Conservation (phyloP, 139 green algal genomes). For the Tetraselmis chui region DNA sequence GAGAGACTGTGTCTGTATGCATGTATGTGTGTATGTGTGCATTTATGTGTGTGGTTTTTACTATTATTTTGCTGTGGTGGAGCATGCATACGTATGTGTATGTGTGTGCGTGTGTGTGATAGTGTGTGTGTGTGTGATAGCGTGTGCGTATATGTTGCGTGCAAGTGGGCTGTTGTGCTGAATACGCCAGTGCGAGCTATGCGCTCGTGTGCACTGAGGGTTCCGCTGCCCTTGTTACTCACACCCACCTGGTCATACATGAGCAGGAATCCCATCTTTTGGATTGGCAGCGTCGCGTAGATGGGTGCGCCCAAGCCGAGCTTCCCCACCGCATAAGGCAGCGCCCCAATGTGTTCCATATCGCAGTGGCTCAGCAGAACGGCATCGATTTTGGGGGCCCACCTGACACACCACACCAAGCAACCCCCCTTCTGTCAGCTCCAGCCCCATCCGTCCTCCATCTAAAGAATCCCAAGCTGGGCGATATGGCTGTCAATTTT, state of each 20-base stretch:
- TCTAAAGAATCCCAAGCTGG: too few species aligned
- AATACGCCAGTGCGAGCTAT: too few species aligned
- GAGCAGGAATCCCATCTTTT: conserved; percentile 81
- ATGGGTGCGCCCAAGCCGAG: conserved; percentile 53
- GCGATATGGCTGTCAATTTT: too few species aligned
- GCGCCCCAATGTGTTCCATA: conserved; percentile 66
- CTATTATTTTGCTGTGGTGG: too few species aligned
- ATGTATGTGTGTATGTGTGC: too few species aligned
- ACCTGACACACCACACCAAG: too few species aligned
- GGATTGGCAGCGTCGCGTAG: conserved; percentile 68
- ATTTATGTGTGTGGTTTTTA: too few species aligned
- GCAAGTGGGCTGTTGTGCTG: too few species aligned
- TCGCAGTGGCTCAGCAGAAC: conserved; percentile 84
- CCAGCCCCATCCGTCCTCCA: too few species aligned
- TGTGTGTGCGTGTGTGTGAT: conserved; percentile 31
- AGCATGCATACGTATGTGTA: conserved; percentile 67
- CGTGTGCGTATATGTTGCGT: background rate
- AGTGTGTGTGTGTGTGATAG: too few species aligned
- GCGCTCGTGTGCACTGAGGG: background rate
- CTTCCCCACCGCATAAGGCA: conserved; percentile 68
- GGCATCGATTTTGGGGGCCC: conserved; percentile 26
- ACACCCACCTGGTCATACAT: conserved; percentile 67
- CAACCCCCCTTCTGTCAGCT: too few species aligned
- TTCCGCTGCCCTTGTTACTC: background rate
- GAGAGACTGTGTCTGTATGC: too few species aligned